These are phyloP conservation scores for Calonectria crousiana DNA, from an alignment of 2,329 filamentous ascomycete genomes.

Conservation along the genomic window DNA sequence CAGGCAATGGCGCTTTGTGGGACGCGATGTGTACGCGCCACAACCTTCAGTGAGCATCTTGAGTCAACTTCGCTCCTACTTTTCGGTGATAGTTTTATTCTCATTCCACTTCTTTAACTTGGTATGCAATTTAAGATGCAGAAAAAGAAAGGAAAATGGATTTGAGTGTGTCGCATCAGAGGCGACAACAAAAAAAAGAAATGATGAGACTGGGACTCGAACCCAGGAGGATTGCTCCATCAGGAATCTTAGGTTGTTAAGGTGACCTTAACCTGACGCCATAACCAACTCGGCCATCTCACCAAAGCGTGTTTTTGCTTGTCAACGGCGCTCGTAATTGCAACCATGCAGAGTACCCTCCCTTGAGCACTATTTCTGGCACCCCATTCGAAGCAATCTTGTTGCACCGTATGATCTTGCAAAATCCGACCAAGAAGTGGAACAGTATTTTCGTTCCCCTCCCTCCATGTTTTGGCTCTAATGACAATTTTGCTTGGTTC, in stretches of 20 bases:
- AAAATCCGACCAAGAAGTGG: too few relatives aligned
- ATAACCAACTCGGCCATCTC: slow-evolving; percentile 13
- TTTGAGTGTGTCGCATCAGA: neutral
- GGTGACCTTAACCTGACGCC: slow-evolving; percentile 9
- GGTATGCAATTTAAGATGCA: rapidly evolving
- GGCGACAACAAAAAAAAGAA: neutral
- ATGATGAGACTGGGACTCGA: slow-evolving; percentile 10
- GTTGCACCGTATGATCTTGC: neutral
- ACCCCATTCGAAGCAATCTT: neutral
- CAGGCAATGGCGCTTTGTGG: too few relatives aligned
- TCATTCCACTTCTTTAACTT: too few relatives aligned
- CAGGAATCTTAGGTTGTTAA: slow-evolving; percentile 7
- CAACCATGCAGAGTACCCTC: neutral
- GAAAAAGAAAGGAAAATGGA: neutral
- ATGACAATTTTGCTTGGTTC: too few relatives aligned
- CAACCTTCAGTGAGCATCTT: too few relatives aligned
- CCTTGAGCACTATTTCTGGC: neutral
- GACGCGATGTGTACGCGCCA: too few relatives aligned
- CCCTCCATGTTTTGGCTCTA: too few relatives aligned
- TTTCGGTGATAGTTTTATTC: too few relatives aligned
- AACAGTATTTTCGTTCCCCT: too few relatives aligned
- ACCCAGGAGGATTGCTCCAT: slow-evolving; percentile 12
- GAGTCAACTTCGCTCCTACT: too few relatives aligned
- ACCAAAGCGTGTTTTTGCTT: neutral
- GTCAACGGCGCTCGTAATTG: neutral